Percentiles rank a stretch among this genome's conserved stretches.
phyloP scores from a whole-genome alignment of 208 protist genomes.

The Lotmaria passim region DNA sequence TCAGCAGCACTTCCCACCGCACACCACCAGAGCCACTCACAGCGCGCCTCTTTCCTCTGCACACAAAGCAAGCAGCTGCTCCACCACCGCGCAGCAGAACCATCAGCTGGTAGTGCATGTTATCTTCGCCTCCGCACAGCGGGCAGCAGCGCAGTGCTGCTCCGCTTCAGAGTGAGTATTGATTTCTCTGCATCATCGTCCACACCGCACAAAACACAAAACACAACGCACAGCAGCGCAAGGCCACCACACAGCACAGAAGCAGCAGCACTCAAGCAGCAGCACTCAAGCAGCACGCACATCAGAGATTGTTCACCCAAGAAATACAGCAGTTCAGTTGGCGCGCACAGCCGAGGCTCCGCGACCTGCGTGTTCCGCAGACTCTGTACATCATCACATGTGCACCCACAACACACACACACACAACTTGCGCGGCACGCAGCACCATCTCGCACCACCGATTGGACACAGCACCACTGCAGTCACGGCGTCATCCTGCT shows the following conservation, averaged over 20 bases:
- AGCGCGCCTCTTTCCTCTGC: no score
- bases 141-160: constrained; percentile 27
- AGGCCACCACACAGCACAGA: no score
- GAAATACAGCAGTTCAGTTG: constrained; percentile 32
- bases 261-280: not conserved
- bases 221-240: not conserved
- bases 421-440: not conserved
- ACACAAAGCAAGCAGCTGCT: no score
- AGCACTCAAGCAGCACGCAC: constrained; percentile 8
- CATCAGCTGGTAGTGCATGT: constrained; percentile 69
- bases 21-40: not conserved
- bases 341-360: constrained; percentile 24
- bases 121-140: constrained; percentile 51
- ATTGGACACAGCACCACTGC: constrained; percentile 20
- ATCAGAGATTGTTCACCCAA: constrained; percentile 48
- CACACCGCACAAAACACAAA: not conserved
- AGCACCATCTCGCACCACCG: constrained; percentile 13
- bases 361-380: constrained; percentile 27
- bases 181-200: constrained; percentile 50
- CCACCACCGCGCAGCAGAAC: not conserved
- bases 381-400: constrained; percentile 41
- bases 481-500: constrained; percentile 16
- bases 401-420: constrained; percentile 5
- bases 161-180: constrained; percentile 56
- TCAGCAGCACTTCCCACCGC: not conserved